Evolutionary conservation across 2,329 filamentous ascomycete genomes (phyloP), one percentile per base, ranked within the genome.

Genomic region (Xylariaceae sp.): DNA sequence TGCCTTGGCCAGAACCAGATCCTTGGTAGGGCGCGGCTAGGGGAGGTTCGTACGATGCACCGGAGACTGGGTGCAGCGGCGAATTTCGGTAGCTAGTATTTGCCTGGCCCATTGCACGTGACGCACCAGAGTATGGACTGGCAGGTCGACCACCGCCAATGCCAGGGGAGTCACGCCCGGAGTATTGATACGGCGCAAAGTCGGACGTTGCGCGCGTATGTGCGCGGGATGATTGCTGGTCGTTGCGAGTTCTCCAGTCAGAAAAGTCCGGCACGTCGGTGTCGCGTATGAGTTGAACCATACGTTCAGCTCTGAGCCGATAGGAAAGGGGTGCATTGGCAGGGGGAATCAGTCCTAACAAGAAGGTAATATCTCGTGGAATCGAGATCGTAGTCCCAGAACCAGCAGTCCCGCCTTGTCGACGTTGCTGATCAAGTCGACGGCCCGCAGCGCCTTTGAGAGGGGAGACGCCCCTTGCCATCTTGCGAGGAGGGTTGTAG

Each of bases 371-470:
- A 62, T 85, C 82, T 47, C 89, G 85, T 34, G 93, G 90, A 44
- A 97, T 81, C 0, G 89, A 86, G 2, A 88, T 82, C 9, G 85
- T 81, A 2, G 72, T 69, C 13, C 62, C 70, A 17, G 60, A 69
- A 44, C 73, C 71, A 5, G 71, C 70, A n/a, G 69, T 69, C 50
- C 70, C 67, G 10, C 74, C 73, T 63, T 79, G 78, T 10, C 86
- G 80, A 55, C 85, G 82, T 71, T 90, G 87, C 71, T 94, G 89
- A 68, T 94, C 90, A 18, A 95, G 80, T 42, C 92, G 87, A 58
- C 92, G 87, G 30, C 91, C 90, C 44, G 93, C 91, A 1, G 90
- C 90, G 11, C 91, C 91, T 73, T 97, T 99, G 44, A 97, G 81
- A 0, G 95, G 94, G 4, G 93, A 97, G 58, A 90, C 92, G n/a